Conservation (phyloP, 495 filamentous ascomycete genomes). For the Trichocladium uniseriatum region DNA sequence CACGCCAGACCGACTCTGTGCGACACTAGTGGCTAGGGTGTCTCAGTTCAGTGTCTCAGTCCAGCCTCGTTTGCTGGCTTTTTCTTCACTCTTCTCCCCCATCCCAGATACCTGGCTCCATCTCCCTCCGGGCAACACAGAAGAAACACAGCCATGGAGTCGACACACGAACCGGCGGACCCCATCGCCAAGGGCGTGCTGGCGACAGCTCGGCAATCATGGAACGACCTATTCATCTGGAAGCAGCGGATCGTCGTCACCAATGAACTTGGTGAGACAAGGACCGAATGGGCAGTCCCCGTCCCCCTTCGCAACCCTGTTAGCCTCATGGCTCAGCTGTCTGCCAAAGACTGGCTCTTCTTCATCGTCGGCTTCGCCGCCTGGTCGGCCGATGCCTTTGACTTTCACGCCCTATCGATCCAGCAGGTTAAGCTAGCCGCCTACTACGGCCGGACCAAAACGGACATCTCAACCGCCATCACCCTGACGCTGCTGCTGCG, state of each 20-base stretch:
- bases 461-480: constrained; percentile 62
- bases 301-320: constrained; percentile 53
- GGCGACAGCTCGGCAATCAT: constrained; percentile 50
- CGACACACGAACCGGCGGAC: constrained; percentile 43
- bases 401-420: constrained; percentile 69
- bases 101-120: background rate
- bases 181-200: constrained; percentile 50
- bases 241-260: constrained; percentile 55
- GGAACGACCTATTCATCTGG: constrained; percentile 56
- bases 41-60: too few relatives aligned
- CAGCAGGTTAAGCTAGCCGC: constrained; percentile 58
- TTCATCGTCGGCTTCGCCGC: constrained; percentile 54
- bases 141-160: constrained; percentile 12
- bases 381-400: constrained; percentile 65
- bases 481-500: constrained; percentile 64
- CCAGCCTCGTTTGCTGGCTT: too few relatives aligned
- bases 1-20: too few relatives aligned
- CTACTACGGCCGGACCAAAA: constrained; percentile 56
- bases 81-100: background rate
- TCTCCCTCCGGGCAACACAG: background rate
- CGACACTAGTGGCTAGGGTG: too few relatives aligned
- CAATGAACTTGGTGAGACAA: constrained; percentile 46
- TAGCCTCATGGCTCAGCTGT: constrained; percentile 48
- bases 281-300: constrained; percentile 52
- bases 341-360: constrained; percentile 49